Percentiles rank a stretch among this genome's conserved stretches.
Evolutionary conservation across 2,329 filamentous ascomycete genomes (phyloP).

Genomic region (Fusarium annulatum): DNA sequence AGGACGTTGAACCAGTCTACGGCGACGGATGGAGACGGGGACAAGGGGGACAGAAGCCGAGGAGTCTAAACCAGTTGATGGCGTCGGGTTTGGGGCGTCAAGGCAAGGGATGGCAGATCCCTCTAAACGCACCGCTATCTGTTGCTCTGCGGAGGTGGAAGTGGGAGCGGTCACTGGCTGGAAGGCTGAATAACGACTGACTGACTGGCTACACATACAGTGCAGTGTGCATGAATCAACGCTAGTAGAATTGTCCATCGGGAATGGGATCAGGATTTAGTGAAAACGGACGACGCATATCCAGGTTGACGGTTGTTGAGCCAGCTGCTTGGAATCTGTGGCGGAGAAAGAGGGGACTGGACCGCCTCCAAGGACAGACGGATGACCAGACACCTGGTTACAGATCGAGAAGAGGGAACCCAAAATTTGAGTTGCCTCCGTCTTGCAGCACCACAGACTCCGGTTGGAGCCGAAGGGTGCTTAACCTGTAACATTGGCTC

Average conservation of each 20-base stretch:
- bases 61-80: constrained; percentile 34
- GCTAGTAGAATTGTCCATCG: constrained; percentile 29
- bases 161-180: not conserved
- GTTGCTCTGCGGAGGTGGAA: not conserved
- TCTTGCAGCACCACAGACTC: constrained; percentile 5
- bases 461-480: constrained; percentile 6
- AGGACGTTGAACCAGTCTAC: constrained; percentile 34
- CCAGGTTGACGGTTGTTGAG: constrained; percentile 5
- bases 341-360: constrained; percentile 12
- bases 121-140: constrained; percentile 10
- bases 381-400: not conserved
- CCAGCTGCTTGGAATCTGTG: constrained; percentile 21
- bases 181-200: constrained; percentile 33
- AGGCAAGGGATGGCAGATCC: constrained; percentile 39
- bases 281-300: constrained; percentile 12
- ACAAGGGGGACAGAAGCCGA: constrained; percentile 39
- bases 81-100: constrained; percentile 32
- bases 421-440: not conserved
- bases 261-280: constrained; percentile 23
- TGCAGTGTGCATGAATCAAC: constrained; percentile 20
- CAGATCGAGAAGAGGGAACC: constrained; percentile 5
- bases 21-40: constrained; percentile 11
- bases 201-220: constrained; percentile 28
- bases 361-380: not conserved
- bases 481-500: constrained; percentile 17